Evolutionary conservation across 1,139 yeast species (phyloP), one percentile per base, ranked within the genome.

Genomic region (Suhomyces yuchorum): DNA sequence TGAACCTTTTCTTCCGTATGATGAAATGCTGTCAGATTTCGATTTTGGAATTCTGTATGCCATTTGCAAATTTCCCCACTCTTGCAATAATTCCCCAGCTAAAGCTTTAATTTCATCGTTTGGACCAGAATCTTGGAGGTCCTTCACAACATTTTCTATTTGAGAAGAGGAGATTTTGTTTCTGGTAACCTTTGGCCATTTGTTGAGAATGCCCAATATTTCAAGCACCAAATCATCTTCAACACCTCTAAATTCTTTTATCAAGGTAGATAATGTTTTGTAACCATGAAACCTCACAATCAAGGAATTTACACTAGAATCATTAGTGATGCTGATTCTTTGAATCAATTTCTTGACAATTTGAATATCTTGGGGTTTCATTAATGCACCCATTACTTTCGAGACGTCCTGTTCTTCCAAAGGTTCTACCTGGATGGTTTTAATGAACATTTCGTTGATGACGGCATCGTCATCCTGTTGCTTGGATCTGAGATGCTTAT

Each of bases 221-320:
- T 74, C 68, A 7, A 66, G 58, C 7, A 77, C 71, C 42, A 81
- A 60, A 0, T 64, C 69, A 15, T 61, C 62, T 43, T 75, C 78
- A 38, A 66, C 68, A 15, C 51, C 63, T 49, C 52, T 64, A 54
- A 48, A 62, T 55, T 62, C 67, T 60, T 40, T 74, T 42, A 89
- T 63, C 9, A 88, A 67, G 18, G 82, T 78, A 14, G 87, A 80
- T 47, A 92, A 74, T 11, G 96, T 84, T 59, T 86, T 87, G 66
- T 91, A 88, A 7, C 99, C 99, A 63, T 92, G 99, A 61, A 90
- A 75, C 52, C 85, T 77, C 60, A 90, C 82, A 46, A 91, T 81
- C 35, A 80, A 77, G 11, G 77, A 68, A 48, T 85, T 82, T 24
- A 87, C 71, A n/a, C 67, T 67, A 3, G 73, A 70, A 51, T 84